phyloP scores from a whole-genome alignment of 2,329 filamentous ascomycete species.

The Diaporthe citriasiana region DNA sequence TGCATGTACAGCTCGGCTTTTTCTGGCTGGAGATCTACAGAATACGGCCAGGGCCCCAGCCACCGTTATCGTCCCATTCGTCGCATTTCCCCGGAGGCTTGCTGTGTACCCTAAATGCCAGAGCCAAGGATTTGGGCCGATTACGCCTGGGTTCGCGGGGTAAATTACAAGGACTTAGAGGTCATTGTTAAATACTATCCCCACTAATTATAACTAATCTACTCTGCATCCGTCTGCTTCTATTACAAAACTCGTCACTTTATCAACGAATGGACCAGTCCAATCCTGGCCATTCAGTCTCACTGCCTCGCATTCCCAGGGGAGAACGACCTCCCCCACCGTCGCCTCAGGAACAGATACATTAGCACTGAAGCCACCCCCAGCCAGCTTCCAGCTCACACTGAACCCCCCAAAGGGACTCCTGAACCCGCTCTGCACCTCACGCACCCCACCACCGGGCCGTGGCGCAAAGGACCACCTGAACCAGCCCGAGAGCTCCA shows the following conservation, averaged over 20 bases:
- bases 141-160: too few relatives aligned
- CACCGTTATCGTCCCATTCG: background rate
- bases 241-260: background rate
- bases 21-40: slow-evolving; percentile 7
- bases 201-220: background rate
- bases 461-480: slow-evolving; percentile 33
- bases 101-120: background rate
- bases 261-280: background rate
- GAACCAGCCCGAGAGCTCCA: slow-evolving; percentile 31
- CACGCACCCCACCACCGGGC: slow-evolving; percentile 19
- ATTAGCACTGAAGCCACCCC: background rate
- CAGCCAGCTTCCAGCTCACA: slow-evolving; percentile 1
- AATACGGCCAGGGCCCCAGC: background rate
- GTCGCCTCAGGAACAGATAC: background rate
- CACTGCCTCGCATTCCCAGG: background rate
- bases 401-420: slow-evolving; percentile 7
- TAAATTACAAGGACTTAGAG: too few relatives aligned
- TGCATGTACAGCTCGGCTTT: background rate
- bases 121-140: background rate
- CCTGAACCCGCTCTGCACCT: slow-evolving; percentile 14
- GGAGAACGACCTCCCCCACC: background rate
- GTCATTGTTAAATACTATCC: background rate
- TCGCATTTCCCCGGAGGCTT: background rate
- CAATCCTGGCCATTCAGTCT: slow-evolving; percentile 1
- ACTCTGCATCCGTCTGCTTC: background rate